These are phyloP conservation scores for Arthromyces matolae DNA, from an alignment of 768 basidiomycete species.

Conservation along the genomic window DNA sequence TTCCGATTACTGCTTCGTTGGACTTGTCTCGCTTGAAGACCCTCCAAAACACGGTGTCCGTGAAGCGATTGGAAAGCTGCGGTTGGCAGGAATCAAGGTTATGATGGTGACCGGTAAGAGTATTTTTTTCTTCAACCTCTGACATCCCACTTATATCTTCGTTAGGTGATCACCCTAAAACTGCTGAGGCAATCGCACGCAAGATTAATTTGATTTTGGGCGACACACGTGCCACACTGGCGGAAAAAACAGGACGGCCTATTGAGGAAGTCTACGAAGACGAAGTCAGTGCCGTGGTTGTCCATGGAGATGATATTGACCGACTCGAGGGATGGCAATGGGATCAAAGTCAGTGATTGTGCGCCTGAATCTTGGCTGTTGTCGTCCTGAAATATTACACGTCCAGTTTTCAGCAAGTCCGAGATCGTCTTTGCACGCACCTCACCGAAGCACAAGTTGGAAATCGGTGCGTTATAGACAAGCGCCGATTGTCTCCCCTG, in stretches of 20 bases:
- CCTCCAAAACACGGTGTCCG: constrained; percentile 71
- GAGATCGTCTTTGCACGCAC: constrained; percentile 74
- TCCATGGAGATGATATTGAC: constrained; percentile 70
- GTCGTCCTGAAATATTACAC: constrained; percentile 1
- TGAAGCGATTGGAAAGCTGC: constrained; percentile 67
- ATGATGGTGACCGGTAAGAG: constrained; percentile 69
- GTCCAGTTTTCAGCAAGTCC: constrained; percentile 57
- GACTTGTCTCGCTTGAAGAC: constrained; percentile 65
- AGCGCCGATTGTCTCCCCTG: not conserved
- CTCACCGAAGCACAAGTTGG: constrained; percentile 69
- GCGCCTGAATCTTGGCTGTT: not conserved
- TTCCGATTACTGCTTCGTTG: constrained; percentile 58
- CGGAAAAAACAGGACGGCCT: constrained; percentile 50
- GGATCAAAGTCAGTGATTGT: constrained; percentile 58
- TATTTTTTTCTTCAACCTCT: not conserved
- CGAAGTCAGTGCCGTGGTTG: constrained; percentile 60
- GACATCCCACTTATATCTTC: not conserved
- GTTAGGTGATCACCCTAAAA: constrained; percentile 66
- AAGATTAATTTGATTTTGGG: constrained; percentile 70
- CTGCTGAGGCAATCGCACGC: constrained; percentile 68
- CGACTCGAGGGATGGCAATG: constrained; percentile 67
- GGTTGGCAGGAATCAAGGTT: constrained; percentile 69
- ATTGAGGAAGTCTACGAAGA: constrained; percentile 64
- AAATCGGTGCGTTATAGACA: constrained; percentile 47
- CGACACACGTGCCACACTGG: constrained; percentile 60